Conservation (phyloP, 2,329 filamentous ascomycete species). For the Apiospora phragmitis region DNA sequence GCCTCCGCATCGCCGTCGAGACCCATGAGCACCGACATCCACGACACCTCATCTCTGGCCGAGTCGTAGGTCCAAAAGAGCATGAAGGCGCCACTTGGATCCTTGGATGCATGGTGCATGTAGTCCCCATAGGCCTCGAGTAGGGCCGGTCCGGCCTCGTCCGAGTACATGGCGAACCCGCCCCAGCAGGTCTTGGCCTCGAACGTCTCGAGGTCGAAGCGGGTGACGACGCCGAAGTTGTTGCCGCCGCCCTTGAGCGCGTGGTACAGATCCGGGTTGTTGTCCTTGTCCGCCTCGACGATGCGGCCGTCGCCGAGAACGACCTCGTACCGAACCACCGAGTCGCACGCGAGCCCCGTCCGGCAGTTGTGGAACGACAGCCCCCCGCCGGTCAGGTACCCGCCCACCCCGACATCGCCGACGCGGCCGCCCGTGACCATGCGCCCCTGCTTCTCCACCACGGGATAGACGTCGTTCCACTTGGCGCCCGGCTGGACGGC, state of each 20-base stretch:
- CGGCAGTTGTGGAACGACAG: slow-evolving; percentile 24
- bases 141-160: background rate
- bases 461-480: slow-evolving; percentile 26
- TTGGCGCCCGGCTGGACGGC: slow-evolving; percentile 29
- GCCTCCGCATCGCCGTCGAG: background rate
- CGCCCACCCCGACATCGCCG: slow-evolving; percentile 26
- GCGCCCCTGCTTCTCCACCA: slow-evolving; percentile 14
- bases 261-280: slow-evolving; percentile 41
- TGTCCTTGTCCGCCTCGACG: slow-evolving; percentile 29
- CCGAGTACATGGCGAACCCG: slow-evolving; percentile 1
- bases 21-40: background rate
- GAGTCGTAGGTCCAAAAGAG: slow-evolving; percentile 4
- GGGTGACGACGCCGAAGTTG: slow-evolving; percentile 41
- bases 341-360: slow-evolving; percentile 46
- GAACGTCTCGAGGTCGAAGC: slow-evolving; percentile 3
- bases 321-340: slow-evolving; percentile 42
- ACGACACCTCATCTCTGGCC: background rate
- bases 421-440: slow-evolving; percentile 24
- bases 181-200: background rate
- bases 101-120: background rate
- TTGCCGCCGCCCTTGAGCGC: slow-evolving; percentile 46
- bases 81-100: background rate
- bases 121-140: background rate
- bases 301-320: slow-evolving; percentile 42
- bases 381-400: slow-evolving; percentile 28